A percentile compares a stretch with the other conserved stretches of the same genome.
Conservation (phyloP, 2,329 filamentous ascomycete genomes). For the Fusarium circinatum region DNA sequence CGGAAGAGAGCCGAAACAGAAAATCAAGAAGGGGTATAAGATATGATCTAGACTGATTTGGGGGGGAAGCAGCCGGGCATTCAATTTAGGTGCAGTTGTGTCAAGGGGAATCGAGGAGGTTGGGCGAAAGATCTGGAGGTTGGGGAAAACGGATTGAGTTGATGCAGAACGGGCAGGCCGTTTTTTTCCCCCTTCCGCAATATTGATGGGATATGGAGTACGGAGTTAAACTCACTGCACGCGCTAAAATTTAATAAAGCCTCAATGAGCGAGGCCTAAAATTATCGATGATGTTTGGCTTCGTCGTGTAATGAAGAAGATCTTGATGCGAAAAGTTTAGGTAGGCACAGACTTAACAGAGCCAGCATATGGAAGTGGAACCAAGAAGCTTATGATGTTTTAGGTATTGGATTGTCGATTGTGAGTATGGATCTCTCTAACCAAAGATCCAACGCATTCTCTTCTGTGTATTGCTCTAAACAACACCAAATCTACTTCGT, state of each 20-base stretch:
- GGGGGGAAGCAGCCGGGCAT: constrained; percentile 5
- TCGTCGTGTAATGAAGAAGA: background rate
- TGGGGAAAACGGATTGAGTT: constrained; percentile 26
- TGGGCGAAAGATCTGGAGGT: constrained; percentile 23
- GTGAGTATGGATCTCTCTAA: background rate
- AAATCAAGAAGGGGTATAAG: background rate
- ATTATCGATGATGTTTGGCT: constrained; percentile 14
- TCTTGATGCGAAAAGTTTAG: background rate
- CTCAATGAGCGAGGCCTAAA: background rate
- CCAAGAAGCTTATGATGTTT: constrained; percentile 1
- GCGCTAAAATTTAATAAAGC: constrained; percentile 1
- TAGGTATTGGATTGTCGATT: background rate
- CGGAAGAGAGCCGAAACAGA: constrained; percentile 25
- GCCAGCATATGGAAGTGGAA: background rate
- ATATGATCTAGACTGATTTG: constrained; percentile 7
- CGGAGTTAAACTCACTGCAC: constrained; percentile 14
- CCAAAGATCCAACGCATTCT: background rate
- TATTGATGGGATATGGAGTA: constrained; percentile 1
- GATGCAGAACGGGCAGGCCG: constrained; percentile 24
- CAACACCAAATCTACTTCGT: background rate
- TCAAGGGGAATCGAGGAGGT: constrained; percentile 25
- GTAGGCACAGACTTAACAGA: background rate
- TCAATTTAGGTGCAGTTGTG: constrained; percentile 27
- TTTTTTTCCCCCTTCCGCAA: background rate
- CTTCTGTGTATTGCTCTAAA: background rate